A percentile compares a stretch with the other conserved stretches of the same genome.
phyloP scores from a whole-genome alignment of 202 grass and related monocot species.

The Panicum virgatum region DNA sequence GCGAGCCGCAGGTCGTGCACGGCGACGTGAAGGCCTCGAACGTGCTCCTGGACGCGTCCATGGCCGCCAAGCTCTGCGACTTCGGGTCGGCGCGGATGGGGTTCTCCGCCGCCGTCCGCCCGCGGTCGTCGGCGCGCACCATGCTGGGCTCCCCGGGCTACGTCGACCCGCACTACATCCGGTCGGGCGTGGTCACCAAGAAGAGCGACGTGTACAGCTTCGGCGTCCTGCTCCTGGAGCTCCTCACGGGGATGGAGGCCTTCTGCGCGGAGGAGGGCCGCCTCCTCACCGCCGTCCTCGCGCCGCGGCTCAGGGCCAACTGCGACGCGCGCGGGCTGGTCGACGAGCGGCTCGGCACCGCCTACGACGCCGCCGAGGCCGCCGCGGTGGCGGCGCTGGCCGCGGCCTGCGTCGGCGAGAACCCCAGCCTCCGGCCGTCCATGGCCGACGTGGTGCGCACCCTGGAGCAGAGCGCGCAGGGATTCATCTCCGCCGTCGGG shows the following conservation, averaged over 20 bases:
- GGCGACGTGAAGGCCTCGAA: slow-evolving; percentile 94
- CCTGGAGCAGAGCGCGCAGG: slow-evolving; percentile 52
- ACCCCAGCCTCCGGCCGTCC: slow-evolving; percentile 75
- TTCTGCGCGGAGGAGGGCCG: slow-evolving; percentile 68
- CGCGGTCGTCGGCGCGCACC: slow-evolving; percentile 53
- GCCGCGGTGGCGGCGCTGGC: slow-evolving; percentile 51
- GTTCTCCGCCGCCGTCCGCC: slow-evolving; percentile 74
- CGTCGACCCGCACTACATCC: slow-evolving; percentile 94
- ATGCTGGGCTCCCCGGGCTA: slow-evolving; percentile 85
- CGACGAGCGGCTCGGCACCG: slow-evolving; percentile 62
- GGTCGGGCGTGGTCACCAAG: slow-evolving; percentile 79
- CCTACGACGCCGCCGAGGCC: slow-evolving; percentile 60
- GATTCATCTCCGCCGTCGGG: slow-evolving; percentile 52
- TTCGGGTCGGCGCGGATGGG: slow-evolving; percentile 85
- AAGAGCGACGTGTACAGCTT: slow-evolving; percentile 98
- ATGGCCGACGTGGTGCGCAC: slow-evolving; percentile 81
- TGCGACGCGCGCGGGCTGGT: slow-evolving; percentile 46
- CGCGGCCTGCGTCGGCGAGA: slow-evolving; percentile 63
- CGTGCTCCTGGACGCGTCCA: slow-evolving; percentile 71
- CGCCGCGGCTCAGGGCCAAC: slow-evolving; percentile 39
- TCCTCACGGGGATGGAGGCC: slow-evolving; percentile 79
- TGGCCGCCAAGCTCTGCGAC: slow-evolving; percentile 88
- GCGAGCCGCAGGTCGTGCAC: slow-evolving; percentile 89
- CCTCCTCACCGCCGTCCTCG: slow-evolving; percentile 59
- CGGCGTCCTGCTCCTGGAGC: slow-evolving; percentile 77